Percentiles rank a stretch among this genome's conserved stretches.
phyloP scores from a whole-genome alignment of 352 stramenopile species.

The Phytopythium aichiense region DNA sequence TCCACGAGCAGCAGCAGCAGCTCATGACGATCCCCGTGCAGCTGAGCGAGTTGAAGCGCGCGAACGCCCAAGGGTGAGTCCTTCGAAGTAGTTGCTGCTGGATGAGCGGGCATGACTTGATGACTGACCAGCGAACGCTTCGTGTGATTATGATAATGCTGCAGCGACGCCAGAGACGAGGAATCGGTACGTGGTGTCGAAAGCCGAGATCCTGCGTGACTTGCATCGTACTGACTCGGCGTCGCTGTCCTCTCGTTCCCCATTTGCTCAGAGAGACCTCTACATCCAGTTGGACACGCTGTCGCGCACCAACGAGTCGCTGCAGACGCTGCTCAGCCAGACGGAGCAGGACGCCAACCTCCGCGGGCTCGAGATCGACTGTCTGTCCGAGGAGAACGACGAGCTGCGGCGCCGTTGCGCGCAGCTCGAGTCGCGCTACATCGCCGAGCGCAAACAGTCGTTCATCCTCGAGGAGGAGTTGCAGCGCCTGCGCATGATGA shows the following conservation, averaged over 20 bases:
- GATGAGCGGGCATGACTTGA: no score
- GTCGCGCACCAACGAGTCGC: conserved; percentile 54
- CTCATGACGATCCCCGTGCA: conserved; percentile 66
- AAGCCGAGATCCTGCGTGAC: no score
- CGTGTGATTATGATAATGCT: not conserved
- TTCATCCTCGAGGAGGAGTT: conserved; percentile 64
- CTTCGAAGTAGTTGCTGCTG: not conserved
- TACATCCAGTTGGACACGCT: conserved; percentile 56
- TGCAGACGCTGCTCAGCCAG: conserved; percentile 56
- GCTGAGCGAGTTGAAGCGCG: conserved; percentile 57
- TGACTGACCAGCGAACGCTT: not conserved
- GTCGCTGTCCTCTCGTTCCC: conserved; percentile 6
- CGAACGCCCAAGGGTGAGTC: conserved; percentile 45
- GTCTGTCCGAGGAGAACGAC: conserved; percentile 75
- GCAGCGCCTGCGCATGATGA: conserved; percentile 47
- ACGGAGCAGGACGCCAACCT: conserved; percentile 61
- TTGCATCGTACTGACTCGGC: not conserved
- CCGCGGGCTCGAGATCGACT: conserved; percentile 64
- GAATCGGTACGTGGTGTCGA: conserved; percentile 32
- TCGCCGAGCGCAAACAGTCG: conserved; percentile 60
- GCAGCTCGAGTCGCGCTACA: conserved; percentile 62
- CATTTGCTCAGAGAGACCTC: conserved; percentile 35
- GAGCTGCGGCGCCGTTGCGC: conserved; percentile 56
- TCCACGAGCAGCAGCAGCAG: conserved; percentile 78
- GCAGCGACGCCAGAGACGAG: conserved; percentile 43